phyloP scores from a whole-genome alignment of 1,139 yeast genomes.

The Groenewaldozyma auringiensis region DNA sequence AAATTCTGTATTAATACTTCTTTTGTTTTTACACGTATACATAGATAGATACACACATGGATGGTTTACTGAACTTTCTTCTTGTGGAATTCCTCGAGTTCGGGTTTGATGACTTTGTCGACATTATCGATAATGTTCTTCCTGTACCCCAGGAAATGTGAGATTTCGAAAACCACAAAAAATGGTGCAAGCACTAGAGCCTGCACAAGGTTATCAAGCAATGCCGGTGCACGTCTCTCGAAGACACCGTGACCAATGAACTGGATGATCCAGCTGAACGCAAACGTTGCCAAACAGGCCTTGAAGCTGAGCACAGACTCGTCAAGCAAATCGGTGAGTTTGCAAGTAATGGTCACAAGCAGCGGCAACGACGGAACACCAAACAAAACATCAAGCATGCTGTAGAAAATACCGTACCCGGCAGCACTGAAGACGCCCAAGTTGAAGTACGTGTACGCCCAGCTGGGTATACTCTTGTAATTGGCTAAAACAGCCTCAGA shows the following conservation, averaged over 20 bases:
- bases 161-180: slow-evolving; percentile 72
- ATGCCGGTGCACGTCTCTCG: slow-evolving; percentile 81
- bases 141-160: slow-evolving; percentile 59
- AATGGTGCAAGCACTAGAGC: slow-evolving; percentile 88
- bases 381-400: slow-evolving; percentile 35
- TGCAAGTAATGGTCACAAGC: slow-evolving; percentile 25
- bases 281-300: neutral
- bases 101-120: slow-evolving; percentile 43
- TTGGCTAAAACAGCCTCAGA: slow-evolving; percentile 8
- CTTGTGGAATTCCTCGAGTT: slow-evolving; percentile 20
- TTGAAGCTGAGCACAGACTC: slow-evolving; percentile 35
- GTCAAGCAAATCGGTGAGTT: slow-evolving; percentile 19
- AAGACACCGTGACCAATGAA: slow-evolving; percentile 81
- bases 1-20: neutral
- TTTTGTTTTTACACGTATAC: too few relatives aligned
- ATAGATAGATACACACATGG: too few relatives aligned
- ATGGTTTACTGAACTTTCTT: neutral
- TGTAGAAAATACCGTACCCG: slow-evolving; percentile 39
- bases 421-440: slow-evolving; percentile 34
- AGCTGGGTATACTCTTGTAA: slow-evolving; percentile 23
- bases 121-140: slow-evolving; percentile 47
- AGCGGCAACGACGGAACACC: slow-evolving; percentile 39
- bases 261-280: slow-evolving; percentile 62
- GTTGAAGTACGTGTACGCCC: slow-evolving; percentile 35
- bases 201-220: slow-evolving; percentile 72